Base-by-base conservation (phyloP, 805 yeast genomes). In the Monosporozyma aquatica region DNA sequence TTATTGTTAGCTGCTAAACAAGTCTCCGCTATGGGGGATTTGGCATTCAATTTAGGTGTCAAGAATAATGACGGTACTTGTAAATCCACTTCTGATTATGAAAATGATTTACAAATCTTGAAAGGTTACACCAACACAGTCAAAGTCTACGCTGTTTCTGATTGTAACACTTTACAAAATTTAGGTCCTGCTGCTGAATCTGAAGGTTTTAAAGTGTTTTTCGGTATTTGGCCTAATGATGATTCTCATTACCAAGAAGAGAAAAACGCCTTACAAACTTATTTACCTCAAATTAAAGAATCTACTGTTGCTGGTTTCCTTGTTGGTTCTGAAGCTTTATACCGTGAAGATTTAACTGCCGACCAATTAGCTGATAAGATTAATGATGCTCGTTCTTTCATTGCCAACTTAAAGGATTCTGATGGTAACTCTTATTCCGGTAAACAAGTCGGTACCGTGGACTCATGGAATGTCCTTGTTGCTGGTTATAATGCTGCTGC, bases 201-300 rank as follows among this genome's bases (percentile, higher is more conserved):
- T 44, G 80, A 78, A 51, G 86, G 87, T 45, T 83, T 87, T 74
- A 72, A 77, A 54, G 62, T 84, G 36, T 76, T 86, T 63, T 69
- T 86, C 35, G 97, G 97, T 63, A 74, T 90, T 53, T 90, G 97
- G 97, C 97, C 97, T 64, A 86, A 74, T 42, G 95, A 87, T 59
- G 86, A 79, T 41, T 64, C 80, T 41, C 94, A 86, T 65, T 89
- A 74, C 61, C 66, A 64, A 36, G 79, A 72, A 10, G 97, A 90
- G 70, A 75, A 83, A 64, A 60, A 61, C 22, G 95, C 96, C 37
- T 72, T 90, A 54, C 55, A 68, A 51, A 44, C 67, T 10, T 83
- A 82, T 65, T 75, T 90, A 64, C 95, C 96, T 55, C 67, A 56
- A 25, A 71, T 87, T 48, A 79, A 85, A 42, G 72, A 75, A 47